Conservation (phyloP, 176 grass and related monocot species). For the Carex kokanica region DNA sequence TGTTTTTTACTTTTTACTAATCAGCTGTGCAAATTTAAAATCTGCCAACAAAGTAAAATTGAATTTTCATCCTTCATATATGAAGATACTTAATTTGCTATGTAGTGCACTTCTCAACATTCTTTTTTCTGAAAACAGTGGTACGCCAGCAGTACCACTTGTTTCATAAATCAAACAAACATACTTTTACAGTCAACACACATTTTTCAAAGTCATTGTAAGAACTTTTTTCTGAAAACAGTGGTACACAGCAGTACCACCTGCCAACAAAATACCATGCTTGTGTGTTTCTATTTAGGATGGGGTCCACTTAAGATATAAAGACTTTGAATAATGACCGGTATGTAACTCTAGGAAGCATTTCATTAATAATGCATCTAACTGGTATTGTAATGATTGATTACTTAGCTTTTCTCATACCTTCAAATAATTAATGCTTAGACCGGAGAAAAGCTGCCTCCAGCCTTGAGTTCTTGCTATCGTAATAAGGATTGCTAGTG, state of each 20-base stretch:
- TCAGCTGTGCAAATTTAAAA: neutral
- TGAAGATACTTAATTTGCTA: neutral
- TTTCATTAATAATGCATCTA: slow-evolving; percentile 7
- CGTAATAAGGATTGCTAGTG: slow-evolving; percentile 59
- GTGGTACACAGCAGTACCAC: too few relatives aligned
- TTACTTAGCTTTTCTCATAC: slow-evolving; percentile 23
- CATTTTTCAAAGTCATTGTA: neutral
- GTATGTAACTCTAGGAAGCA: neutral
- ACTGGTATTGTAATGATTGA: neutral
- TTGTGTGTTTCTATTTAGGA: neutral
- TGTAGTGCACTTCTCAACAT: too few relatives aligned
- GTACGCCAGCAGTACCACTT: neutral
- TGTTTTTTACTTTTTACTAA: neutral
- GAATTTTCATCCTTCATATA: neutral
- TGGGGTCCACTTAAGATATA: neutral
- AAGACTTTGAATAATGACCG: neutral
- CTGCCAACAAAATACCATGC: neutral
- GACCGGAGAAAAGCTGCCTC: slow-evolving; percentile 80
- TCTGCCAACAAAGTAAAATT: neutral
- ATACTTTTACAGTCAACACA: neutral
- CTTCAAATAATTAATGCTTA: slow-evolving; percentile 99
- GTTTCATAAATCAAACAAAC: neutral
- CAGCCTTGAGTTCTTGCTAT: slow-evolving; percentile 76
- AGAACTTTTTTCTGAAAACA: neutral
- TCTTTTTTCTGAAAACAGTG: neutral